Evolutionary conservation across 2,329 filamentous ascomycete genomes (phyloP), one percentile per base, ranked within the genome.

Genomic region (Xylariaceae sp.): DNA sequence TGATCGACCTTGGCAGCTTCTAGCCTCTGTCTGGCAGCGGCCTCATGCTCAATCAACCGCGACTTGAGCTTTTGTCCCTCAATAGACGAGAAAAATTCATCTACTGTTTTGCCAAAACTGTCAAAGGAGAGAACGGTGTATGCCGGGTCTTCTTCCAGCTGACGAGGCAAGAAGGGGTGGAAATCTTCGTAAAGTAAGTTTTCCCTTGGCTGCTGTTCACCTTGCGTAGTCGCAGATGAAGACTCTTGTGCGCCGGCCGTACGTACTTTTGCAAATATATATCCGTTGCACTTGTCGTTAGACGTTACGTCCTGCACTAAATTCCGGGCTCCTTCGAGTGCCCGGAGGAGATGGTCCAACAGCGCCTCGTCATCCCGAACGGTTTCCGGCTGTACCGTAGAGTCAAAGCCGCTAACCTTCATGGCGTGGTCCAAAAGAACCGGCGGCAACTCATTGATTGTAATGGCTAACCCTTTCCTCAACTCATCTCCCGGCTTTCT

Each of bases 31-130:
- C 88, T 89, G 2, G 94, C 94, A 3, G 82, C 80, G 17, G 88
- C 85, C 73, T 99, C 92, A 53, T 88, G 85, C 72, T 97, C 93
- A 3, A 85, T 85, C 3, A 97, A 76, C 56, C 86, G 83, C 1
- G 90, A 95, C 72, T 96, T 89, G 0, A 97, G 80, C 71, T 90
- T 96, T 72, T 97, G 93, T 0, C 92, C 91, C 75, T 99, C 94
- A 30, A 97, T 84, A 0, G 93, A 97, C 0, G 94, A 97, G 73
- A 96, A 97, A 77, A 97, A 99, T 66, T 96, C 90, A 71, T 99
- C 94, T 0, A 96, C 92, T 0, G 92, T 94, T 70, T 88, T 89
- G 73, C 97, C 97, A 78, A 95, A 97, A 8, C 87, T 88, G 5
- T 90, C 82, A 65, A 92, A 92, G 56, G 90, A 84, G 10, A 97